These are phyloP conservation scores for Zostera marina DNA, from an alignment of 116 monocot genomes.

Conservation along the genomic window DNA sequence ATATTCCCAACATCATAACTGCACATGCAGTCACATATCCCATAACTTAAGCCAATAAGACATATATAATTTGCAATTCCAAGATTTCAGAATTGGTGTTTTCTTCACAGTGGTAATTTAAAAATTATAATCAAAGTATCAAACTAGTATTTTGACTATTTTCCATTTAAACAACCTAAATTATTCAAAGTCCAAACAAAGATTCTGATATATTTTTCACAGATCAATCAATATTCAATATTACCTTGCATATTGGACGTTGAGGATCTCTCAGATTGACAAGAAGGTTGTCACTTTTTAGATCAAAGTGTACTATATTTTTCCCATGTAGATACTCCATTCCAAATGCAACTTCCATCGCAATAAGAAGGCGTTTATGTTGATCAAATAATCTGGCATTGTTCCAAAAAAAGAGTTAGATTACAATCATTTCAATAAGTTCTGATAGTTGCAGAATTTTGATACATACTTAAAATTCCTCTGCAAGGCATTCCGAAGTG, in stretches of 20 bases:
- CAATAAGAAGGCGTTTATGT: slow-evolving; percentile 64
- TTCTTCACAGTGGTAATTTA: too few relatives aligned
- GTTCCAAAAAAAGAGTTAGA: background rate
- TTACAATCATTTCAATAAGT: background rate
- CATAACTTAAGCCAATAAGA: too few relatives aligned
- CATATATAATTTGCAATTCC: too few relatives aligned
- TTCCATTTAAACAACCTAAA: too few relatives aligned
- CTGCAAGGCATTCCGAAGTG: slow-evolving; percentile 62
- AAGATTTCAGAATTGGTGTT: too few relatives aligned
- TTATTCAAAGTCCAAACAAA: too few relatives aligned
- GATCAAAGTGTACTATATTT: slow-evolving; percentile 83
- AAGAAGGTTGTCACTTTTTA: slow-evolving; percentile 93
- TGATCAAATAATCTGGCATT: slow-evolving; percentile 45
- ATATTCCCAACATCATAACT: too few relatives aligned
- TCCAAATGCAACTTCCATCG: slow-evolving; percentile 90
- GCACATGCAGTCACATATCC: too few relatives aligned
- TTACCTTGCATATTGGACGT: slow-evolving; percentile 97
- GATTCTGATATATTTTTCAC: too few relatives aligned
- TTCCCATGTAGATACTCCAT: slow-evolving; percentile 97
- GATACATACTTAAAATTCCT: slow-evolving; percentile 51
- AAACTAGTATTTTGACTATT: too few relatives aligned
- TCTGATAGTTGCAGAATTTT: background rate
- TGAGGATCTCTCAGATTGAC: slow-evolving; percentile 89
- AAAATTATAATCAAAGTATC: too few relatives aligned
- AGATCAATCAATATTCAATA: background rate